Conservation (phyloP, 768 basidiomycete species). For the Amanita molliuscula region DNA sequence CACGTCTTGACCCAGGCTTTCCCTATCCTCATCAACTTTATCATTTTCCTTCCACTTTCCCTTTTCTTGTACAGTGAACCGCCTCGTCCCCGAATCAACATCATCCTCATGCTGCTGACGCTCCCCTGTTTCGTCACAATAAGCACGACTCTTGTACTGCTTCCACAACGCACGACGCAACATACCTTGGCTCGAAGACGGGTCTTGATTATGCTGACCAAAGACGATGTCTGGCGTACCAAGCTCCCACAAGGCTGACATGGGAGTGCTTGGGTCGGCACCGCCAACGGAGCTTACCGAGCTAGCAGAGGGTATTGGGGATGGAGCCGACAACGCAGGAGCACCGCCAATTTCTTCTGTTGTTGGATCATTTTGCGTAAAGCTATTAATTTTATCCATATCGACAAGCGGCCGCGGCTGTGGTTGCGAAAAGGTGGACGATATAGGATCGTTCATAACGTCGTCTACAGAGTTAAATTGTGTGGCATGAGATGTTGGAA, state of each 20-base stretch:
- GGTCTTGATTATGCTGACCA: constrained; percentile 6
- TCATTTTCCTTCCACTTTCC: constrained; percentile 2
- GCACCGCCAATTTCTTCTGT: not conserved
- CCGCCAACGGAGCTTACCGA: constrained; percentile 22
- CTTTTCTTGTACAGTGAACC: constrained; percentile 1
- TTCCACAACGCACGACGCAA: constrained; percentile 13
- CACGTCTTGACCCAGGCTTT: not conserved
- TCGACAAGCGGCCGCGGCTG: not conserved
- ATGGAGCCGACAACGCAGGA: constrained; percentile 6
- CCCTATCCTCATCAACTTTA: not conserved
- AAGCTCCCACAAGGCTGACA: constrained; percentile 24
- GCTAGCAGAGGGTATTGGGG: constrained; percentile 16
- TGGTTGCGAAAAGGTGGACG: not conserved
- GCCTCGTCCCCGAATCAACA: not conserved
- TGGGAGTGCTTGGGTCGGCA: constrained; percentile 24
- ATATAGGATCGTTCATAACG: not conserved
- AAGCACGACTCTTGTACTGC: constrained; percentile 6
- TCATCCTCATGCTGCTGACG: constrained; percentile 10
- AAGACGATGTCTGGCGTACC: constrained; percentile 19
- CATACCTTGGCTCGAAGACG: constrained; percentile 19
- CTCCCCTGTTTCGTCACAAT: constrained; percentile 6
- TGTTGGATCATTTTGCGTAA: not conserved
- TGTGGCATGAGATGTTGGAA: not conserved
- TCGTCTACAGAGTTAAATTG: not conserved
- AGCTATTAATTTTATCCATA: not conserved